Percentiles rank a stretch among this genome's conserved stretches.
These are phyloP conservation scores for Dipodascus albidus DNA, from an alignment of 805 yeast genomes.

Conservation along the genomic window DNA sequence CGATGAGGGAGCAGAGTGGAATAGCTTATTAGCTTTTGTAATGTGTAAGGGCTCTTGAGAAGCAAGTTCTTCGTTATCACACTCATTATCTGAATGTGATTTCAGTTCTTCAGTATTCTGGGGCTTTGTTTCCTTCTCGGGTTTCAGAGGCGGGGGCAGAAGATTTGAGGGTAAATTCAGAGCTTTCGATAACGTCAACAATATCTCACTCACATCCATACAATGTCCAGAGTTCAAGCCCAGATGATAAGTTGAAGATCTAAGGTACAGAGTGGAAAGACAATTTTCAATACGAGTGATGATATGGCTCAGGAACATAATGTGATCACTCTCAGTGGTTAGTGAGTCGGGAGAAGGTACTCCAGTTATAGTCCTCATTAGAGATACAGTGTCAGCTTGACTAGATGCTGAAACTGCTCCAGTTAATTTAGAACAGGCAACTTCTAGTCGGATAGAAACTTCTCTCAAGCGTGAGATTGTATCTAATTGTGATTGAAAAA, in stretches of 20 bases:
- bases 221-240: not conserved
- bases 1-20: not conserved
- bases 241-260: slow-evolving; percentile 6
- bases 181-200: not conserved
- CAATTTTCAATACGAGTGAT: slow-evolving; percentile 25
- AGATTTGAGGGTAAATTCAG: not conserved
- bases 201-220: not conserved
- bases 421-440: slow-evolving; percentile 12
- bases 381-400: not conserved
- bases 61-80: not conserved
- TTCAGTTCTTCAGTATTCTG: not conserved
- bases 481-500: slow-evolving; percentile 3
- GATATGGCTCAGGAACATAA: slow-evolving; percentile 19
- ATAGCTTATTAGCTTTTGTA: not conserved
- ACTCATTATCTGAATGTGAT: not conserved
- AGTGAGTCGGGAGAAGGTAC: slow-evolving; percentile 8
- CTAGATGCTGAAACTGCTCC: not conserved
- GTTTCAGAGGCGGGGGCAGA: not conserved
- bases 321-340: slow-evolving; percentile 17
- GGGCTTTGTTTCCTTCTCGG: not conserved
- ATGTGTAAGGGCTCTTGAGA: not conserved
- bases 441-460: slow-evolving; percentile 16
- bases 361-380: not conserved
- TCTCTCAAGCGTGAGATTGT: slow-evolving; percentile 10
- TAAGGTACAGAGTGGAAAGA: slow-evolving; percentile 18